A percentile compares a stretch with the other conserved stretches of the same genome.
Conservation (phyloP, 2,329 filamentous ascomycete species). For the Aspergillus costaricaensis region DNA sequence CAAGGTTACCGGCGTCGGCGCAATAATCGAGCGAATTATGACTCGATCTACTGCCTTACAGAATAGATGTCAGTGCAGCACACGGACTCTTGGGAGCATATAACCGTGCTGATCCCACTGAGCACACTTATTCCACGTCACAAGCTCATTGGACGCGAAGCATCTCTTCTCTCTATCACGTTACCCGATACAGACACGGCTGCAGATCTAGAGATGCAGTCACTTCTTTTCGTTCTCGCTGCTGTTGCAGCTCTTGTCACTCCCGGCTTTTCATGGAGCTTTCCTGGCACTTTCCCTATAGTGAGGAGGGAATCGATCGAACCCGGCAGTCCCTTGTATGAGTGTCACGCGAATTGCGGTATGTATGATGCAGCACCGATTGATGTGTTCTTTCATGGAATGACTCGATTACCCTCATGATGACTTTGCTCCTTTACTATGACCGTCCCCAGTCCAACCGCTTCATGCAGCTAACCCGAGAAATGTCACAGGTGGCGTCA, state of each 20-base stretch:
- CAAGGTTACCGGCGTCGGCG: too few relatives aligned
- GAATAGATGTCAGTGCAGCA: too few relatives aligned
- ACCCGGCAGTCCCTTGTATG: conserved; percentile 35
- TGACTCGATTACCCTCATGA: background rate
- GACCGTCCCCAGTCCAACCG: too few relatives aligned
- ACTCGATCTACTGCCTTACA: too few relatives aligned
- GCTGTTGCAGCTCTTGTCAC: conserved; percentile 1
- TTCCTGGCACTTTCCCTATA: conserved; percentile 10
- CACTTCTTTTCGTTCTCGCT: background rate
- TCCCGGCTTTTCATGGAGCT: conserved; percentile 4
- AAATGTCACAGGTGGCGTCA: conserved; percentile 28
- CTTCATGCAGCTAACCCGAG: background rate
- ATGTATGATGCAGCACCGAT: conserved; percentile 1
- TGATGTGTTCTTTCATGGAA: background rate
- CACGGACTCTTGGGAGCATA: too few relatives aligned
- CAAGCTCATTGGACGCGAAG: background rate
- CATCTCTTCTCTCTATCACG: background rate
- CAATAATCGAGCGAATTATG: too few relatives aligned
- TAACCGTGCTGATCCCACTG: too few relatives aligned
- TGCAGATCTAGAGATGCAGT: background rate
- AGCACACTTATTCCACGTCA: too few relatives aligned
- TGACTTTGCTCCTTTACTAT: background rate
- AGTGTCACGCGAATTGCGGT: conserved; percentile 41
- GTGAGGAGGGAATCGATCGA: conserved; percentile 1
- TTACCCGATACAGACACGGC: background rate